Evolutionary conservation across 2,329 filamentous ascomycete species (phyloP).

Genomic region (Cylindrodendrum hubeiense): DNA sequence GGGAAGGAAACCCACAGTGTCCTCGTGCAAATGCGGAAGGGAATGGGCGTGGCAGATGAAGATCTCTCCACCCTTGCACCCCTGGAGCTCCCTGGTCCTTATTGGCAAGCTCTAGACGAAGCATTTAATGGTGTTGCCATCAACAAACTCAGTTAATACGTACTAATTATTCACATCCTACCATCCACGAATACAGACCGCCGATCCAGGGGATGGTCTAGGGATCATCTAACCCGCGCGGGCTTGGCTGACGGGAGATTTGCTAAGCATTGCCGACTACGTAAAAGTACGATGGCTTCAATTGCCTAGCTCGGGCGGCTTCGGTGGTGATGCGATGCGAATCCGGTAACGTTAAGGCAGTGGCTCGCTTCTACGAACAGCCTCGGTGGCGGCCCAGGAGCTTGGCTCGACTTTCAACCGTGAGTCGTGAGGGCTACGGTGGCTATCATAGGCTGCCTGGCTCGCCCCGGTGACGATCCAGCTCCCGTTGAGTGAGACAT

Average conservation of each 20-base stretch:
- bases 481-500: conserved; percentile 36
- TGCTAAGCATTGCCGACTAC: conserved; percentile 24
- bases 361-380: neutral
- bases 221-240: conserved; percentile 31
- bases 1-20: conserved; percentile 13
- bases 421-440: conserved; percentile 19
- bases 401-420: conserved; percentile 1
- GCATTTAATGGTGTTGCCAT: conserved; percentile 2
- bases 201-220: conserved; percentile 40
- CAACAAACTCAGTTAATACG: neutral
- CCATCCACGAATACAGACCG: conserved; percentile 31
- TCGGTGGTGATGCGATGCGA: conserved; percentile 5
- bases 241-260: conserved; percentile 40
- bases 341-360: conserved; percentile 16
- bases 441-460: conserved; percentile 27
- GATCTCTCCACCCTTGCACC: conserved; percentile 18
- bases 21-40: conserved; percentile 15
- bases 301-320: conserved; percentile 15
- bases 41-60: conserved; percentile 22
- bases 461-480: conserved; percentile 11
- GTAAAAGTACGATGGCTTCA: conserved; percentile 9
- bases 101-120: conserved; percentile 5
- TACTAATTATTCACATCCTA: neutral
- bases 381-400: conserved; percentile 7
- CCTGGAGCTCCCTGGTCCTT: neutral